Evolutionary conservation across 2,329 filamentous ascomycete species (phyloP), one percentile per base, ranked within the genome.

Genomic region (Falciphora oryzae): DNA sequence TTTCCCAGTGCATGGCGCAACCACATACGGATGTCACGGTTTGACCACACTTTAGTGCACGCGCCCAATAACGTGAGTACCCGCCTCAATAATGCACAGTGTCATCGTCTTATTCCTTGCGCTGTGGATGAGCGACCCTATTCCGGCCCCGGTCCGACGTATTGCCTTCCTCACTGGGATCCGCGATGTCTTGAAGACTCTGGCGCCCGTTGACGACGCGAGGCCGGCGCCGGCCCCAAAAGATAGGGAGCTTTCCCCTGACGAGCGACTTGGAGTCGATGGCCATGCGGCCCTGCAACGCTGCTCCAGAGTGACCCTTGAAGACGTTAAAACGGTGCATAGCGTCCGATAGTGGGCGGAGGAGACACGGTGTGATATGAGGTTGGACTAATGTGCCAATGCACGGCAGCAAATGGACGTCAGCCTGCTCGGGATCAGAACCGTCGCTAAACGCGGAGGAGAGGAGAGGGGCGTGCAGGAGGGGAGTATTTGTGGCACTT

Each of bases 391-490:
- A 71, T 16, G 76, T 66, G 27, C 77, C 68, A 63, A 81, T 77
- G 67, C 78, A 78, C 2, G 79, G 81, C 1, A 83, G 71, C 0
- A 82, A 69, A 3, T 76, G 73, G 1, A 79, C 74, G 1, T 75
- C 79, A 4, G 79, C 75, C n/a, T 73, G 65, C 4, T 82, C 68
- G 0, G 79, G 75, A 3, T 68, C 73, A 35, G 81, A 75, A 4
- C 78, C 78, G 3, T 73, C 75, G 0, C 76, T 76, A 69, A 85
- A 86, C n/a, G n/a, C n/a, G n/a, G n/a, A 65, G 83, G 79, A 70
- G 85, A 85, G 72, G 78, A 85, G 0, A 85, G 72, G 0, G 84
- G 83, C 10, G 82, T 79, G 71, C 82, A 86, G 72, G n/a, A n/a
- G n/a, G n/a, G n/a, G n/a, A n/a, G n/a, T n/a, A n/a, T n/a, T n/a